A percentile compares a stretch with the other conserved stretches of the same genome.
phyloP scores from a whole-genome alignment of 441 rosid species.

The Populus trichocarpa region DNA sequence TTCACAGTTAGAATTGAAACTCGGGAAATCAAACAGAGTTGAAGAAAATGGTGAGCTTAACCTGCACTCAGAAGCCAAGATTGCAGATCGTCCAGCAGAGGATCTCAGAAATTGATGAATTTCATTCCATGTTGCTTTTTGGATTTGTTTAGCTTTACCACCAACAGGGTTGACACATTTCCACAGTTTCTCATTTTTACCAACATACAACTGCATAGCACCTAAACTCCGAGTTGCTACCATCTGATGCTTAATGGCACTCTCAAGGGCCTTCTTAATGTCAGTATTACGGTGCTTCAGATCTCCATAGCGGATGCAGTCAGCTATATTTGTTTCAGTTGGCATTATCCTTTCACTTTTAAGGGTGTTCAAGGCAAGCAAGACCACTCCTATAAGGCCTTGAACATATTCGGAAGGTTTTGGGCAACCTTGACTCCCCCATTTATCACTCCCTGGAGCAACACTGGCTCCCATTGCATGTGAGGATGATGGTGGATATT shows the following conservation, averaged over 20 bases:
- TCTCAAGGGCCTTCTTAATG: constrained; percentile 35
- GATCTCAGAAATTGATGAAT: constrained; percentile 30
- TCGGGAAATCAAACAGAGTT: not conserved
- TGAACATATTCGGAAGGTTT: constrained; percentile 29
- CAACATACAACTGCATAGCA: constrained; percentile 28
- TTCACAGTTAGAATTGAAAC: constrained; percentile 8
- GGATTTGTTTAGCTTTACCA: constrained; percentile 24
- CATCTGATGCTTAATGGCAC: constrained; percentile 38
- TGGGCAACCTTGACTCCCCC: constrained; percentile 38
- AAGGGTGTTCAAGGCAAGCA: constrained; percentile 38
- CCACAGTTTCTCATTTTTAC: constrained; percentile 39
- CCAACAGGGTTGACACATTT: constrained; percentile 33
- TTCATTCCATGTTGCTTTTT: constrained; percentile 32
- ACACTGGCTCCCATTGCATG: constrained; percentile 6
- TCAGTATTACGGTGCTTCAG: constrained; percentile 30
- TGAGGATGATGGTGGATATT: constrained; percentile 14
- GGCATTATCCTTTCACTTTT: constrained; percentile 38
- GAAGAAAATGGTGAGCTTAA: not conserved
- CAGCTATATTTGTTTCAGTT: constrained; percentile 37
- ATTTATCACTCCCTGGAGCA: constrained; percentile 18
- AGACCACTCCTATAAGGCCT: constrained; percentile 36
- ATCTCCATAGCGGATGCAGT: constrained; percentile 40
- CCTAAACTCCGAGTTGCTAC: constrained; percentile 34
- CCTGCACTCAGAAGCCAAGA: constrained; percentile 41
- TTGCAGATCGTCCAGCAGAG: constrained; percentile 31